Evolutionary conservation across 192 early-diverging fungal species (phyloP).

Genomic region (Coemansia erecta): DNA sequence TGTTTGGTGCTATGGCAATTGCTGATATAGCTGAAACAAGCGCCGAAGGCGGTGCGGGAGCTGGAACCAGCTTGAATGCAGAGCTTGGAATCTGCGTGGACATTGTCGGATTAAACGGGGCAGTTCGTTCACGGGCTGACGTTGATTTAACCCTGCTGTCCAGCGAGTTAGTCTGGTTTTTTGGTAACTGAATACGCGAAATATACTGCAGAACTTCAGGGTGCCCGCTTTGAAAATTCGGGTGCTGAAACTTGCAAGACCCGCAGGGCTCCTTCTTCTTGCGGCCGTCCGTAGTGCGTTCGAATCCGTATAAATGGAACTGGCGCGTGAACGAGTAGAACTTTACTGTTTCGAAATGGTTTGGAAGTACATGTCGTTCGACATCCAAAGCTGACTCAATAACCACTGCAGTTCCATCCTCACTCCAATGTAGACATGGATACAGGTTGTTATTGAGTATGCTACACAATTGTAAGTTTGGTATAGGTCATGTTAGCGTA

Average conservation of each 20-base stretch:
- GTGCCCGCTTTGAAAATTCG: slow-evolving; percentile 16
- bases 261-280: slow-evolving; percentile 20
- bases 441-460: slow-evolving; percentile 11
- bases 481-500: neutral
- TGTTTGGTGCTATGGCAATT: too few relatives aligned
- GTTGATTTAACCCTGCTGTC: neutral
- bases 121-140: too few relatives aligned
- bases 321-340: slow-evolving; percentile 45
- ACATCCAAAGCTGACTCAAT: slow-evolving; percentile 8
- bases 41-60: too few relatives aligned
- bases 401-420: slow-evolving; percentile 19
- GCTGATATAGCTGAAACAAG: too few relatives aligned
- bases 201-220: slow-evolving; percentile 14
- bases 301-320: slow-evolving; percentile 46
- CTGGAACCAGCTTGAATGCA: too few relatives aligned
- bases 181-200: slow-evolving; percentile 1
- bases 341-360: slow-evolving; percentile 24
- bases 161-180: neutral
- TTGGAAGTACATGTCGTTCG: slow-evolving; percentile 6
- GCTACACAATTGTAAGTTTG: slow-evolving; percentile 5
- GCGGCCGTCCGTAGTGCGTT: slow-evolving; percentile 40
- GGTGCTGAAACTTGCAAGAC: slow-evolving; percentile 12
- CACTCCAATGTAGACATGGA: slow-evolving; percentile 23
- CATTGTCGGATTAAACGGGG: too few relatives aligned
- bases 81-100: too few relatives aligned